Evolutionary conservation across 2,329 filamentous ascomycete species (phyloP), one percentile per base, ranked within the genome.

Genomic region (Aspergillus texensis): DNA sequence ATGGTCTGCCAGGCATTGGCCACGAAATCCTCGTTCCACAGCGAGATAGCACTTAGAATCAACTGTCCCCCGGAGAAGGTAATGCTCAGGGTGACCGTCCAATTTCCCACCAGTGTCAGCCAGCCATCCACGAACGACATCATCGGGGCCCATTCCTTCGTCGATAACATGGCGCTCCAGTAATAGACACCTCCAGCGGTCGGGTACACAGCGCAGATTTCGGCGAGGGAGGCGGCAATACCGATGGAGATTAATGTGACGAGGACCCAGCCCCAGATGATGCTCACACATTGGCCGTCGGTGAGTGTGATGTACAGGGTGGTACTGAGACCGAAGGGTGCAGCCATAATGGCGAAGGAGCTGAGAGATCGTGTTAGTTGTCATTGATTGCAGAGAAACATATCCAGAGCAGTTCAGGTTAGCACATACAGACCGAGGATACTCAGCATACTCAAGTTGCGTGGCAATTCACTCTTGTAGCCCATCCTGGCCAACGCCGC

Each of bases 321-420:
- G 19, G 89, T 91, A 34, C 83, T 86, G 43, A 91, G 81, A 41
- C 89, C 89, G 68, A 88, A 90, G 0, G 88, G 88, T 12, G 88
- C 88, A 12, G 89, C 89, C 88, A 92, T 91, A 75, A 92, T 91
- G 58, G 89, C 89, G 72, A 92, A 92, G 52, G 88, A 90, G 67
- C 80, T 82, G 26, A 53, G 53, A 46, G 30, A 24, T 57, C n/a
- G 21, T 28, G 21, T 60, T 32, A 62, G n/a, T 26, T 52, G 36
- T 26, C 36, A 52, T 32, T 6, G 8, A 10, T 14, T 0, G 19
- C 1, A 10, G 48, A 32, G 28, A 11, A n/a, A 19, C 26, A 32
- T 6, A 4, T 26, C 8, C 21, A 28, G 26, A 19, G 9, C 4
- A 19, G 14, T 6, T 26, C 14, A 10, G 5, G 21, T 11, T 6